Base-by-base conservation (phyloP, 2,329 filamentous ascomycete genomes). In the Emericellopsis atlantica region DNA sequence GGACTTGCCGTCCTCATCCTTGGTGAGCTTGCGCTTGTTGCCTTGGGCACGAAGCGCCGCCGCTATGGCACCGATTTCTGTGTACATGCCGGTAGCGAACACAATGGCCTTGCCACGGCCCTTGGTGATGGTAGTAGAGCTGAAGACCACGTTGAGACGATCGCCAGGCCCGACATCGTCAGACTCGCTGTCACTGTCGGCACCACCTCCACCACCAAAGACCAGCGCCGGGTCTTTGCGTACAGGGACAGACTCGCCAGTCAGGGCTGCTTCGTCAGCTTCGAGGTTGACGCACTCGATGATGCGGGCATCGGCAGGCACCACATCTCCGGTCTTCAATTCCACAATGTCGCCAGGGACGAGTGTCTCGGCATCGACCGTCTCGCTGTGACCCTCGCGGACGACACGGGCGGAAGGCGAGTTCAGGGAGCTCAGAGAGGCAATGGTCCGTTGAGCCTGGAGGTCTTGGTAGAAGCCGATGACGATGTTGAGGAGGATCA, bases 261-360 rank as follows among this genome's bases (percentile, higher is more conserved):
- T 78, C 22, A 78, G 65, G 29, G 75, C 61, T 7, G 72, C 70
- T 51, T 77, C 72, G 45, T 84, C 78, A 45, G 72, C 76, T 45
- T 76, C 74, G 32, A 77, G 64, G 51, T 81, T 81, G 58, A 79
- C 70, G 23, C 62, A 66, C 41, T 75, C 65, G 44, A 74, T 45
- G 2, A 66, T 44, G 40, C 70, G 61, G 8, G 76, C 55, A 49
- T 76, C 73, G 9, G 72, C 72, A 10, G 73, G 70, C 10, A 76
- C 61, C 15, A 70, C 69, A 48, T 74, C 72, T 31, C 74, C 73
- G 18, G 62, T 68, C 53, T 58, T 65, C 51, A 65, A 54, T 11
- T 59, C 50, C 33, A 66, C 62, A 35, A 77, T 58, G 45, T 77
- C 73, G 14, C 74, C 76, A n/a, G 66, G 65, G 2, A 76, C 70